These are phyloP conservation scores for Acacia concinna DNA, from an alignment of 331 rosid genomes.

Conservation along the genomic window DNA sequence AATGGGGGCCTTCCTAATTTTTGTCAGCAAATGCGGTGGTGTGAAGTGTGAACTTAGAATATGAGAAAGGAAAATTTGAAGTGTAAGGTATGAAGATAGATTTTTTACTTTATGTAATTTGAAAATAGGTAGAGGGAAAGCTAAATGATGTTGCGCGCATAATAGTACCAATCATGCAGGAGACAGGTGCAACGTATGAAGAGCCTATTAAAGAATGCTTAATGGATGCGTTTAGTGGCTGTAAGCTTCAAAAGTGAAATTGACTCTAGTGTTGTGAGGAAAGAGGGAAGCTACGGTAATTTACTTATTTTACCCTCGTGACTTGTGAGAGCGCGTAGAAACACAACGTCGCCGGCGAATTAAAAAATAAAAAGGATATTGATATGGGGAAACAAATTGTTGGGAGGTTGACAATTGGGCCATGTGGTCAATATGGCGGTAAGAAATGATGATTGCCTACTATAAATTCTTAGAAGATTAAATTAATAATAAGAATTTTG, in stretches of 20 bases:
- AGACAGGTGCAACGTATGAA: not conserved
- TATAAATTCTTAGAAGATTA: no score
- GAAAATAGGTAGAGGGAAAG: not conserved
- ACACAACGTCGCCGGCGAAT: not conserved
- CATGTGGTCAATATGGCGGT: no score
- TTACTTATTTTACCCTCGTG: no score
- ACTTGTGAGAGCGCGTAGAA: not conserved
- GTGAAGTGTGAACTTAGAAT: not conserved
- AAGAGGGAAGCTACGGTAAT: not conserved
- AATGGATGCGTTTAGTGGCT: not conserved
- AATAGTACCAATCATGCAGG: not conserved
- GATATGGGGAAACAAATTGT: no score
- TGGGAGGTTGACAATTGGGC: no score
- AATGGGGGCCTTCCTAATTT: not conserved
- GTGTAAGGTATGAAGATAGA: not conserved
- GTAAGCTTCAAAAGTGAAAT: not conserved
- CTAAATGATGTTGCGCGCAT: not conserved
- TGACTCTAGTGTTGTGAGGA: not conserved
- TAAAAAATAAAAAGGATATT: no score
- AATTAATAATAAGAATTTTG: not conserved
- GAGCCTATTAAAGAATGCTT: not conserved
- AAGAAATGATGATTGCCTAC: no score
- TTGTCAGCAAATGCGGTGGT: not conserved
- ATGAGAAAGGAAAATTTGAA: not conserved
- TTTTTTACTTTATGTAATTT: not conserved